Conservation (phyloP, 1,284 basidiomycete genomes). For the Naganishia cerealis region DNA sequence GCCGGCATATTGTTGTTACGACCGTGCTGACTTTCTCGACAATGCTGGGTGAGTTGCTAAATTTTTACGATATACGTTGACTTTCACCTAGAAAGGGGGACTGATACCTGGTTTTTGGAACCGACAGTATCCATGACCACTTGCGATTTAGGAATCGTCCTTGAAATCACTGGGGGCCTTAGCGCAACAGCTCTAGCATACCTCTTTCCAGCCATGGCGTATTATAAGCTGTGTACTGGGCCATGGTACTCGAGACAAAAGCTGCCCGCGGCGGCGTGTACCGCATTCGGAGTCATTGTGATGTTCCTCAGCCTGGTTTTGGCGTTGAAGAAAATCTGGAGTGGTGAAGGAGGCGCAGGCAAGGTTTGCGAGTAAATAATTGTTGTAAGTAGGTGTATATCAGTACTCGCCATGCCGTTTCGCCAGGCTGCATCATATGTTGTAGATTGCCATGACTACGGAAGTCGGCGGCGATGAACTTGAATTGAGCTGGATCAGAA, state of each 20-base stretch:
- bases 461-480: too few species aligned
- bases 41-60: constrained; percentile 67
- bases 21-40: constrained; percentile 77
- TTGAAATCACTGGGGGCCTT: constrained; percentile 94
- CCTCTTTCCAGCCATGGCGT: constrained; percentile 87
- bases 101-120: neutral
- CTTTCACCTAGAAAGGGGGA: neutral
- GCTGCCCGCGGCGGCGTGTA: constrained; percentile 72
- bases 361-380: constrained; percentile 20
- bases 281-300: constrained; percentile 73
- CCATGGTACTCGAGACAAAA: constrained; percentile 69
- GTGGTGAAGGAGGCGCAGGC: constrained; percentile 57
- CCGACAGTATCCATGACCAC: constrained; percentile 79
- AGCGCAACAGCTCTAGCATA: constrained; percentile 92
- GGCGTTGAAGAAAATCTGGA: constrained; percentile 73
- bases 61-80: constrained; percentile 14
- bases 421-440: neutral
- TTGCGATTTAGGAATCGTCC: constrained; percentile 93
- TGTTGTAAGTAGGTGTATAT: neutral
- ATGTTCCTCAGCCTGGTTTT: constrained; percentile 73
- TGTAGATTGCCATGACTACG: too few species aligned
- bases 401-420: neutral
- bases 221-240: constrained; percentile 67
- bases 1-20: constrained; percentile 88
- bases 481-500: too few species aligned